Evolutionary conservation across 768 basidiomycete genomes (phyloP), one percentile per base, ranked within the genome.

Genomic region (Psilocybe azurescens): DNA sequence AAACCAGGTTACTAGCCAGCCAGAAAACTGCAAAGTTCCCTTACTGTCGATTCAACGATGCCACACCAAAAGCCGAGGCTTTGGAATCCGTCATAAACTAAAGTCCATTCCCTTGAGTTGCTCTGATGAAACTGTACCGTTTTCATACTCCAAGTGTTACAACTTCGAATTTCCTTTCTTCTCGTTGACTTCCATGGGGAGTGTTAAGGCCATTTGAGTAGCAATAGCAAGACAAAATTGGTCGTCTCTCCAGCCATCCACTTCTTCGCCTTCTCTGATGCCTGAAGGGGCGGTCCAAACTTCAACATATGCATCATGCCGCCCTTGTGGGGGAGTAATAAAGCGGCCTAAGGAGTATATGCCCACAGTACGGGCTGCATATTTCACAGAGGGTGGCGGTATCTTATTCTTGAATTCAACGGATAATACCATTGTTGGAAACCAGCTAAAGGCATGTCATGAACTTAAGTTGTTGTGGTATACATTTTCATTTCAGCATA

Each of bases 391-490:
- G 11, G 81, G 74, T 18, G 66, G 67, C 6, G 88, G 85, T 41
- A 90, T 79, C 11, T 83, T 83, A 36, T 79, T 79, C 67, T 88
- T 89, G 78, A 88, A 90, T 63, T 89, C 87, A 24, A 90, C 63
- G 1, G 83, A 75, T 61, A 90, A 75, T 0, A 81, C 78, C 74
- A 90, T 78, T 0, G 89, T 90, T 13, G 88, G 86, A 67, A 76
- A 85, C 89, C 88, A 89, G 41, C 86, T 87, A 56, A 52, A 3
- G 24, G 10, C n/a, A 28, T 5, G 44, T 60, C 9, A 52, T 14
- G 13, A n/a, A 36, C 7, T n/a, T 39, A 41, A 56, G 20, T 51
- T 32, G 47, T 30, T n/a, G 36, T 10, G 24, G 38, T 14, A 9
- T 20, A 36, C 16, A 11, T 47, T 38, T 41, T 18, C 39, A 62